Conservation (phyloP, 345 rosid genomes). For the Lagerstroemia speciosa region DNA sequence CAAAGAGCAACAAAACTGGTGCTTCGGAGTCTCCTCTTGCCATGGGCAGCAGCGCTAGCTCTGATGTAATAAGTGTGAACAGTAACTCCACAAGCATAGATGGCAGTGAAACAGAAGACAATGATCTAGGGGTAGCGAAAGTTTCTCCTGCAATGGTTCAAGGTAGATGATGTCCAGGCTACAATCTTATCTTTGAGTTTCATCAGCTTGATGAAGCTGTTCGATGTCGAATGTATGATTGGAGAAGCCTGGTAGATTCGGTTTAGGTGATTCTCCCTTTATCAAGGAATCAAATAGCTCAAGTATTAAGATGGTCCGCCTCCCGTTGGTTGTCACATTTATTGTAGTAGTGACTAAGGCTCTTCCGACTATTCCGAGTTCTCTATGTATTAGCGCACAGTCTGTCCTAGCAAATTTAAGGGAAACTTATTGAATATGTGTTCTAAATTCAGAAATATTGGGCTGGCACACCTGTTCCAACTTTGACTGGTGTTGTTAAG, state of each 20-base stretch:
- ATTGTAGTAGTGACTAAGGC: background rate
- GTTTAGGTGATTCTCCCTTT: background rate
- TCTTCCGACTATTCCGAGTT: background rate
- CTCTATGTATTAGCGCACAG: background rate
- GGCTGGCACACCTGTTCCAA: background rate
- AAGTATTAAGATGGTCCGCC: background rate
- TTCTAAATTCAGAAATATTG: background rate
- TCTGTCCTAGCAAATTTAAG: background rate
- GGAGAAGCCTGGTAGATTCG: background rate
- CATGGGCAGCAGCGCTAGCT: constrained; percentile 69
- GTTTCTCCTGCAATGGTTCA: background rate
- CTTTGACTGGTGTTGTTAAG: background rate
- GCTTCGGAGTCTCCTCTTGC: constrained; percentile 66
- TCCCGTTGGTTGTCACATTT: background rate
- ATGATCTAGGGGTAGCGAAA: background rate
- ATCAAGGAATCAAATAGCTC: background rate
- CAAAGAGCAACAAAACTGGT: constrained; percentile 45
- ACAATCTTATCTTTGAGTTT: background rate
- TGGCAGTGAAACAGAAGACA: constrained; percentile 6
- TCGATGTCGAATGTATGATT: background rate
- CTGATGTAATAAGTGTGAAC: constrained; percentile 56
- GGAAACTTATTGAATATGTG: background rate
- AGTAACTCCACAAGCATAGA: constrained; percentile 31
- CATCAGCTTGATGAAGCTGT: constrained; percentile 2
- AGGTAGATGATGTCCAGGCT: background rate